phyloP scores from a whole-genome alignment of 2,329 filamentous ascomycete genomes.

The Sporothrix humicola region DNA sequence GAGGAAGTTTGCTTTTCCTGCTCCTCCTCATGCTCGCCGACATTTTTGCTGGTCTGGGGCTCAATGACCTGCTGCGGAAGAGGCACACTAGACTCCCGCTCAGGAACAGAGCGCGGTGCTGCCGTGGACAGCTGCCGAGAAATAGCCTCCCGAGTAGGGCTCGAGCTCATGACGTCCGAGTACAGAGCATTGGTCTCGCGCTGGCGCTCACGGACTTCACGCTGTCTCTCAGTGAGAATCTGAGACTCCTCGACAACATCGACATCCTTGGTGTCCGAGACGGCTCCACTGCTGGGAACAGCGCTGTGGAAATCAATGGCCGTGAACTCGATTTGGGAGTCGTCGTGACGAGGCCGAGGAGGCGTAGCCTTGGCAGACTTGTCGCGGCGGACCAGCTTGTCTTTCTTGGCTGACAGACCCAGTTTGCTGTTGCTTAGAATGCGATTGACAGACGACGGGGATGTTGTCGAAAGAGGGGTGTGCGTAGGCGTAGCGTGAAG shows the following conservation, averaged over 20 bases:
- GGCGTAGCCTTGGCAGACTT: slow-evolving; percentile 39
- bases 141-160: slow-evolving; percentile 44
- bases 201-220: slow-evolving; percentile 76
- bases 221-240: slow-evolving; percentile 77
- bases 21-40: slow-evolving; percentile 27
- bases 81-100: neutral
- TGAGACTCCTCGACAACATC: slow-evolving; percentile 63
- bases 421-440: neutral
- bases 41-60: slow-evolving; percentile 12
- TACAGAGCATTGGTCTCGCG: slow-evolving; percentile 70
- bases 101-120: slow-evolving; percentile 26
- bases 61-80: slow-evolving; percentile 22
- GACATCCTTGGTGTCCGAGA: slow-evolving; percentile 36
- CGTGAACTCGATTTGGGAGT: slow-evolving; percentile 82
- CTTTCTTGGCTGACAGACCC: slow-evolving; percentile 20
- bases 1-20: slow-evolving; percentile 9
- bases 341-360: slow-evolving; percentile 71
- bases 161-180: slow-evolving; percentile 66
- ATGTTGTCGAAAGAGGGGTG: slow-evolving; percentile 30
- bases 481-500: slow-evolving; percentile 32
- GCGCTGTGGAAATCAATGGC: slow-evolving; percentile 64
- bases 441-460: slow-evolving; percentile 32
- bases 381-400: slow-evolving; percentile 39
- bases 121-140: neutral
- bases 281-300: slow-evolving; percentile 45